Conservation (phyloP, 2,329 filamentous ascomycete genomes). For the Daldinia eschscholtzii region DNA sequence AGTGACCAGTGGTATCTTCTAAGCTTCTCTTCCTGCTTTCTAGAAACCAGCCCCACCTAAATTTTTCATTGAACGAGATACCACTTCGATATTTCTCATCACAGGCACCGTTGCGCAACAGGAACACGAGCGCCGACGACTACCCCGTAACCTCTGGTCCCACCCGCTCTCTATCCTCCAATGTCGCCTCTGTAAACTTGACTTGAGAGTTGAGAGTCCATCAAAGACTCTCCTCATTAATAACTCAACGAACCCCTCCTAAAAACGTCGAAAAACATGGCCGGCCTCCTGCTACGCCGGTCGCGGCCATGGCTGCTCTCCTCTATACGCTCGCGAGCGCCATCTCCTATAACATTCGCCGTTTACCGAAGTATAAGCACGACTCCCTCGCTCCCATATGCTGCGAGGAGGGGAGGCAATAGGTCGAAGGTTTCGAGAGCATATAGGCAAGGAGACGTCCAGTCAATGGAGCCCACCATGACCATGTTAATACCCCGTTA, state of each 20-base stretch:
- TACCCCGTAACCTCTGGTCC: not conserved
- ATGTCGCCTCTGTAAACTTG: conserved; percentile 13
- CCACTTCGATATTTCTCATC: conserved; percentile 1
- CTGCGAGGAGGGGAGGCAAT: conserved; percentile 5
- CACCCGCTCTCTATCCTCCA: not conserved
- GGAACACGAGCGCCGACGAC: not conserved
- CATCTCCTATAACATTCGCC: conserved; percentile 25
- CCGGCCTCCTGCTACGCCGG: conserved; percentile 33
- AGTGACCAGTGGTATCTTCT: conserved; percentile 19
- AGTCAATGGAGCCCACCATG: conserved; percentile 17
- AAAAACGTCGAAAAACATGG: conserved; percentile 24
- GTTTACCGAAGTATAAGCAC: conserved; percentile 34
- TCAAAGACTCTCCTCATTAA: conserved; percentile 4
- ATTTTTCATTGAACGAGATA: conserved; percentile 19
- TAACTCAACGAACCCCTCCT: not conserved
- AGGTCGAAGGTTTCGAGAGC: not conserved
- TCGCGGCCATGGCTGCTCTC: conserved; percentile 36
- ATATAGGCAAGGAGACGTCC: not conserved
- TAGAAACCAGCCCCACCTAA: conserved; percentile 26
- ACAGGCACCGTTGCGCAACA: not conserved
- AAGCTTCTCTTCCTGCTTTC: not conserved
- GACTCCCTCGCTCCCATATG: conserved; percentile 24
- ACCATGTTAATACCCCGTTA: conserved; percentile 44
- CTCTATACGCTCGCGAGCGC: conserved; percentile 10
- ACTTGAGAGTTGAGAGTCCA: conserved; percentile 19